Evolutionary conservation across 352 stramenopile species (phyloP).

Genomic region (Phytophthora kernoviae): DNA sequence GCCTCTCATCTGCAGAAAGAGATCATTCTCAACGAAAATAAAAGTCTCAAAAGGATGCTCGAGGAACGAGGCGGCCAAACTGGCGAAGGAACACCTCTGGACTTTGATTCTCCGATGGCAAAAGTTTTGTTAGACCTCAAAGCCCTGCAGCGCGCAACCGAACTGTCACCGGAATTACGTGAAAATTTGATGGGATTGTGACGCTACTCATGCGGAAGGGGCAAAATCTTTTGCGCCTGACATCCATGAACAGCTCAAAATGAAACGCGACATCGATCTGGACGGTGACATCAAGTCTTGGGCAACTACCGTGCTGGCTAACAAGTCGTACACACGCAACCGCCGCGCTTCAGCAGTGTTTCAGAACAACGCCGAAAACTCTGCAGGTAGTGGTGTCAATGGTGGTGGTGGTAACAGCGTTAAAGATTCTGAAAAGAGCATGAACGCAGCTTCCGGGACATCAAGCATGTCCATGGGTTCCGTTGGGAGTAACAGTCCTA

Average conservation of each 20-base stretch:
- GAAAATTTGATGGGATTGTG: constrained; percentile 80
- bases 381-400: constrained; percentile 8
- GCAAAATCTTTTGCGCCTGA: constrained; percentile 79
- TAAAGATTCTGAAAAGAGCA: constrained; percentile 27
- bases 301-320: constrained; percentile 73
- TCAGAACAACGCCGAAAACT: constrained; percentile 27
- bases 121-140: constrained; percentile 83
- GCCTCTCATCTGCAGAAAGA: constrained; percentile 76
- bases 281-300: constrained; percentile 84
- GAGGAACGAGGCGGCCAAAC: constrained; percentile 54
- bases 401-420: not conserved
- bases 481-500: constrained; percentile 6
- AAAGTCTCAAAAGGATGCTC: constrained; percentile 83
- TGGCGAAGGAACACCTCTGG: constrained; percentile 38
- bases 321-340: constrained; percentile 82
- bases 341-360: constrained; percentile 57
- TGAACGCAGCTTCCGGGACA: constrained; percentile 20
- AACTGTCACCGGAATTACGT: constrained; percentile 62
- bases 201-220: constrained; percentile 78
- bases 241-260: constrained; percentile 82
- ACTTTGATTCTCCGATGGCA: constrained; percentile 83
- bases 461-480: constrained; percentile 18
- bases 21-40: constrained; percentile 87
- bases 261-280: constrained; percentile 68
- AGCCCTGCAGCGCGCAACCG: constrained; percentile 64